Percentiles rank a stretch among this genome's conserved stretches.
These are phyloP conservation scores for Pyricularia grisea DNA, from an alignment of 2,329 filamentous ascomycete species.

Conservation along the genomic window DNA sequence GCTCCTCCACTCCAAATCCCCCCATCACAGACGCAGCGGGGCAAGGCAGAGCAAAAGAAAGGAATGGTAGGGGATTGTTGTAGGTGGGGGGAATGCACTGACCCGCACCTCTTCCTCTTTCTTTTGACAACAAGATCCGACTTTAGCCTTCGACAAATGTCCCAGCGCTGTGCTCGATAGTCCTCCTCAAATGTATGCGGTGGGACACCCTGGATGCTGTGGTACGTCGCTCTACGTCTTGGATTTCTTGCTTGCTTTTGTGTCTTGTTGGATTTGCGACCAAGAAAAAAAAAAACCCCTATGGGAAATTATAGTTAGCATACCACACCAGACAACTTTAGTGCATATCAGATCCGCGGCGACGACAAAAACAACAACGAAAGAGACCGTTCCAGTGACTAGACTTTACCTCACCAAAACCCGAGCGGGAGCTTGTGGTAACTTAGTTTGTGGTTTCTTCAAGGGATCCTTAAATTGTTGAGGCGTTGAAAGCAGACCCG, in stretches of 20 bases:
- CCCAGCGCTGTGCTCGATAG: background rate
- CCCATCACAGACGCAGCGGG: background rate
- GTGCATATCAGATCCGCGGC: background rate
- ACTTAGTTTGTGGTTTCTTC: background rate
- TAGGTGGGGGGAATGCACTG: background rate
- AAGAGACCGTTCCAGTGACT: background rate
- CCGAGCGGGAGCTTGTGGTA: background rate
- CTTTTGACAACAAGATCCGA: background rate
- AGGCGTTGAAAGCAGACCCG: background rate
- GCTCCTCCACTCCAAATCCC: background rate
- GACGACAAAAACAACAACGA: background rate
- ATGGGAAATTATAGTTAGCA: background rate
- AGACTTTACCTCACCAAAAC: background rate
- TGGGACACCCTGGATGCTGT: background rate
- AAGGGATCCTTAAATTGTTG: background rate
- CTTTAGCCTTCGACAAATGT: background rate
- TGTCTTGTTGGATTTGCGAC: background rate
- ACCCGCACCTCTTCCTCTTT: background rate
- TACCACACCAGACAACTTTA: background rate
- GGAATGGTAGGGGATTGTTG: background rate
- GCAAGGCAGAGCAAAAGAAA: background rate
- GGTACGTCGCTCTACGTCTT: background rate
- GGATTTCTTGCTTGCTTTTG: background rate
- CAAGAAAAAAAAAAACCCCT: background rate
- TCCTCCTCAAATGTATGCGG: background rate